Evolutionary conservation across 768 basidiomycete genomes (phyloP).

Genomic region (Tylopilus sp.): DNA sequence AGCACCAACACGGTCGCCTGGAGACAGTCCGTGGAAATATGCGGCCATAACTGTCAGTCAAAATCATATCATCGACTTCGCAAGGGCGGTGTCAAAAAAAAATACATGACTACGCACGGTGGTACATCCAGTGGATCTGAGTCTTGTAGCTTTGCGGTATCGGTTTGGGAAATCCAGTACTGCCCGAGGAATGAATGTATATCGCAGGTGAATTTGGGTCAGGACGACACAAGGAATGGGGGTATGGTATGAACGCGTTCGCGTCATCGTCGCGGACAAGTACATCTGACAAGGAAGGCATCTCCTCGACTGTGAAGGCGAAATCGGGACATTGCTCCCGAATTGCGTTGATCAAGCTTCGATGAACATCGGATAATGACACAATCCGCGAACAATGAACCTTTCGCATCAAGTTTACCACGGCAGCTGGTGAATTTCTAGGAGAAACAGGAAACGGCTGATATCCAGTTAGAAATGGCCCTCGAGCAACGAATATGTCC

Average conservation of each 20-base stretch:
- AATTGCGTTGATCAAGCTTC: constrained; percentile 9
- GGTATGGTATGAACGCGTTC: constrained; percentile 15
- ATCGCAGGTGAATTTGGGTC: constrained; percentile 4
- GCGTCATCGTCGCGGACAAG: constrained; percentile 20
- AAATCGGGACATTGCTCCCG: neutral
- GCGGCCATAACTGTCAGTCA: neutral
- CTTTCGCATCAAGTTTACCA: constrained; percentile 19
- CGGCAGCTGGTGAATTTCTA: constrained; percentile 17
- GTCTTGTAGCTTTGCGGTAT: constrained; percentile 33
- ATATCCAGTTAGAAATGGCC: neutral
- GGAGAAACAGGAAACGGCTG: constrained; percentile 24
- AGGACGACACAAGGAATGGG: constrained; percentile 1
- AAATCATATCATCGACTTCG: neutral
- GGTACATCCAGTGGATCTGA: constrained; percentile 32
- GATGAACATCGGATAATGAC: constrained; percentile 9
- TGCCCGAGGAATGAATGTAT: constrained; percentile 30
- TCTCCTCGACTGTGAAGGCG: constrained; percentile 6
- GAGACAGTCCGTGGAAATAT: neutral
- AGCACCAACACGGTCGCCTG: constrained; percentile 14
- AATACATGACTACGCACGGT: constrained; percentile 26
- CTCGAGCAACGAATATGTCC: neutral
- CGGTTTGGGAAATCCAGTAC: constrained; percentile 45
- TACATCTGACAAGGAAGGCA: constrained; percentile 20
- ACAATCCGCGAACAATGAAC: constrained; percentile 17
- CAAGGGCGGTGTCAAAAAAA: neutral